Evolutionary conservation across 805 yeast genomes (phyloP).

Genomic region (Nakazawaea populi): DNA sequence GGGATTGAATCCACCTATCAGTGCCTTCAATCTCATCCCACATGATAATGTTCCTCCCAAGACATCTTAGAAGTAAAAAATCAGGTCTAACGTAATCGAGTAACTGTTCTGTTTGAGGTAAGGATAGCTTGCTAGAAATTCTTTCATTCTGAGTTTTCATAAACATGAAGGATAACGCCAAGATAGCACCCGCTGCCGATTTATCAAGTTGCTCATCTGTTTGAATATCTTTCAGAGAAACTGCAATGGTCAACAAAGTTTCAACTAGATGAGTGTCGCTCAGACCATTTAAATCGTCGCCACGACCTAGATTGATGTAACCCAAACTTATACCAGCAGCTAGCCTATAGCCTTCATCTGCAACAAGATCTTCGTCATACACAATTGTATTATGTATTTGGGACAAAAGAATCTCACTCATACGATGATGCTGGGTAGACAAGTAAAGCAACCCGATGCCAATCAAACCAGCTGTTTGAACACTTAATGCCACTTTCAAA

Average conservation of each 20-base stretch:
- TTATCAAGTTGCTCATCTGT: conserved; percentile 53
- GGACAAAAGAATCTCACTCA: conserved; percentile 72
- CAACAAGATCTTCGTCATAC: conserved; percentile 49
- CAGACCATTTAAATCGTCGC: conserved; percentile 51
- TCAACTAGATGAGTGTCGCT: conserved; percentile 64
- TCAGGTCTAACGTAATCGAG: conserved; percentile 79
- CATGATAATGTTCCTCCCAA: conserved; percentile 59
- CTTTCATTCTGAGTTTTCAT: conserved; percentile 55
- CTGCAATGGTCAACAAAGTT: conserved; percentile 49
- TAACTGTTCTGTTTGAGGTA: conserved; percentile 55
- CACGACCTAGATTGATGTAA: conserved; percentile 73
- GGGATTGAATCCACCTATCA: conserved; percentile 48
- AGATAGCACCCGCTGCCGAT: conserved; percentile 66
- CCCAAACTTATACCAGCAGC: conserved; percentile 92
- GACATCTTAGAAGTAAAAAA: conserved; percentile 55
- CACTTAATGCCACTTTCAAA: conserved; percentile 72
- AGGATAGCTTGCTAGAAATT: conserved; percentile 54
- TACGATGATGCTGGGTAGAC: conserved; percentile 74
- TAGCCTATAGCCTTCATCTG: conserved; percentile 75
- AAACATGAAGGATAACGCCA: conserved; percentile 72
- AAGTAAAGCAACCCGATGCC: conserved; percentile 85
- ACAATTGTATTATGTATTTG: conserved; percentile 56
- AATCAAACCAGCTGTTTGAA: conserved; percentile 87
- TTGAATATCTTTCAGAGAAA: conserved; percentile 57
- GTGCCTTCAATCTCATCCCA: conserved; percentile 60